phyloP scores from a whole-genome alignment of 2,329 filamentous ascomycete genomes.

The Fusarium setosum region DNA sequence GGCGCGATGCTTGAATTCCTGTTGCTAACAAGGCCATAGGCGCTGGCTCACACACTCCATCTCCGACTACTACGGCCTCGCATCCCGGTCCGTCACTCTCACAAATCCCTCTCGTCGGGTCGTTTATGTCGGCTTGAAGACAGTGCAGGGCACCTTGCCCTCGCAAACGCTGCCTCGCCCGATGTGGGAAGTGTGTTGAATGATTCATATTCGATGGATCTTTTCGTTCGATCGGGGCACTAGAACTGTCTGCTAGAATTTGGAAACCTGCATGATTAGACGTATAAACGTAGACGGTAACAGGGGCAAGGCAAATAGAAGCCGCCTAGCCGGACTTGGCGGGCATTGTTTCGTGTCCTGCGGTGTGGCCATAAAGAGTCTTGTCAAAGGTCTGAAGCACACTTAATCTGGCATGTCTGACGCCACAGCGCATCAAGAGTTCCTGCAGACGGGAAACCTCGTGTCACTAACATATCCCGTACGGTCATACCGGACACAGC shows the following conservation, averaged over 20 bases:
- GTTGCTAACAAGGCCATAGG: constrained; percentile 54
- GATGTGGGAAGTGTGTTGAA: constrained; percentile 70
- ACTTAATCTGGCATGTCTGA: too few species aligned
- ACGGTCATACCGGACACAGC: too few species aligned
- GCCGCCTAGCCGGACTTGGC: constrained; percentile 23
- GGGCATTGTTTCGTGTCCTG: constrained; percentile 28
- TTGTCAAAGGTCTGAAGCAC: background rate
- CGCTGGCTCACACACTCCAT: constrained; percentile 95
- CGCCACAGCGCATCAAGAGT: too few species aligned
- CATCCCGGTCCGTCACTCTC: constrained; percentile 82
- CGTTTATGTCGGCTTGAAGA: constrained; percentile 83
- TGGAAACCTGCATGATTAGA: constrained; percentile 18
- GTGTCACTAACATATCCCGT: too few species aligned
- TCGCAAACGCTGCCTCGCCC: constrained; percentile 65
- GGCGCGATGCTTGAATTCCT: background rate
- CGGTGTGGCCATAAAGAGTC: constrained; percentile 1
- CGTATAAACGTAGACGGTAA: constrained; percentile 35
- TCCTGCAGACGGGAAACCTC: too few species aligned
- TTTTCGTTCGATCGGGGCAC: background rate
- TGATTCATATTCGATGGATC: background rate
- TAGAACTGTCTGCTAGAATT: background rate
- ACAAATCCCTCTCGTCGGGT: constrained; percentile 78
- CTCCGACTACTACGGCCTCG: constrained; percentile 89
- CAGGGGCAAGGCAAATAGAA: constrained; percentile 34
- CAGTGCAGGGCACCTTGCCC: constrained; percentile 47